Percentiles rank a stretch among this genome's conserved stretches.
phyloP scores from a whole-genome alignment of 2,329 filamentous ascomycete genomes.

The Colletotrichum sp. region DNA sequence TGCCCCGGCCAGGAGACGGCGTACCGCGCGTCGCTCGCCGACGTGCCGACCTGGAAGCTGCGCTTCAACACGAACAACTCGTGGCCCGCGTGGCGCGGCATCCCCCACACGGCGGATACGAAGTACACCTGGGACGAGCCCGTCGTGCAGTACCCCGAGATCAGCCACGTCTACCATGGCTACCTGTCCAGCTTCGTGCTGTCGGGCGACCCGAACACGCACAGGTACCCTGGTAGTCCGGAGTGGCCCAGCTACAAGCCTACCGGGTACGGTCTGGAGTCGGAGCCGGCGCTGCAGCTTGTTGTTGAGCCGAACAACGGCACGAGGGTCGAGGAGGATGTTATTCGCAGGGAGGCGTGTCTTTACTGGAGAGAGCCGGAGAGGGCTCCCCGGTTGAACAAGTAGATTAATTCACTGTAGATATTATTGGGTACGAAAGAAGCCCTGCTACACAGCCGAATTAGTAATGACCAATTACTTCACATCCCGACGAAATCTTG shows the following conservation, averaged over 20 bases:
- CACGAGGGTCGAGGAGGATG: slow-evolving; percentile 36
- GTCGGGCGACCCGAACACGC: slow-evolving; percentile 71
- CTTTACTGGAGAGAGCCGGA: slow-evolving; percentile 39
- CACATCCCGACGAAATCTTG: background rate
- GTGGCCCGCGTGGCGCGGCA: slow-evolving; percentile 67
- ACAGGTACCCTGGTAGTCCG: slow-evolving; percentile 20
- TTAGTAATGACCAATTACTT: background rate
- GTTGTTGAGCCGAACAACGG: slow-evolving; percentile 32
- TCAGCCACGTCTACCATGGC: slow-evolving; percentile 39
- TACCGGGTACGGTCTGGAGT: slow-evolving; percentile 26
- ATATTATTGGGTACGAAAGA: background rate
- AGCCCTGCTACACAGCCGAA: background rate
- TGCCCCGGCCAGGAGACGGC: slow-evolving; percentile 50
- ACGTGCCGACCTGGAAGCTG: slow-evolving; percentile 75
- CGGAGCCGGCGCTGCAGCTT: slow-evolving; percentile 31
- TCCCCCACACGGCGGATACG: slow-evolving; percentile 41
- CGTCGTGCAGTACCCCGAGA: slow-evolving; percentile 36
- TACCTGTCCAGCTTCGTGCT: slow-evolving; percentile 80
- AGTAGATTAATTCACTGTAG: slow-evolving; percentile 24
- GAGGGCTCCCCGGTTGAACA: slow-evolving; percentile 37
- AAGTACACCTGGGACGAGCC: slow-evolving; percentile 41
- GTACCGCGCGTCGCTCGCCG: slow-evolving; percentile 68
- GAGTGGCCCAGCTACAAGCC: slow-evolving; percentile 30
- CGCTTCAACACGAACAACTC: slow-evolving; percentile 73
- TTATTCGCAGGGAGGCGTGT: slow-evolving; percentile 35